Evolutionary conservation across 2,329 filamentous ascomycete species (phyloP), one percentile per base, ranked within the genome.

Genomic region (Colletotrichum horii): DNA sequence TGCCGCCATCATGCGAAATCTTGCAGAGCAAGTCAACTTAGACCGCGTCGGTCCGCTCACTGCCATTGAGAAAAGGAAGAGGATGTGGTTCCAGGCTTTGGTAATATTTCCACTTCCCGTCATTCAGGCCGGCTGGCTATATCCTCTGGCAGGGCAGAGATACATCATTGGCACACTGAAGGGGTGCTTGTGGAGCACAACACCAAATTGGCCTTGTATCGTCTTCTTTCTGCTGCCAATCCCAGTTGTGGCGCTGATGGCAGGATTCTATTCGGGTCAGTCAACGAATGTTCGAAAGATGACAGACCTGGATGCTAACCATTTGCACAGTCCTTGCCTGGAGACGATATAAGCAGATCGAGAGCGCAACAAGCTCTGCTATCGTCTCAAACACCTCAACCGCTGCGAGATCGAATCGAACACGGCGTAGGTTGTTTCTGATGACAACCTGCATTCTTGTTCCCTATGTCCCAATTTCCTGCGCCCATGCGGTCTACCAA

Each of bases 91-190:
- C 8, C 90, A 92, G 78, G 86, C 87, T 6, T 82, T 89, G 76
- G 86, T 91, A 83, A 89, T 92, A 76, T 91, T 92, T 69, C 86
- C 89, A 2, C 73, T 90, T 5, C 90, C 90, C 0, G 11, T 90
- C 16, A 34, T 91, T 43, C 88, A 91, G 82, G 71, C 89, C 8
- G 79, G 83, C 11, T 85, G 89, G 80, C 87, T 87, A 1, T 89
- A 86, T 80, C 87, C 89, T 22, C 82, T 89, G 16, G 83, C 88
- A 6, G 79, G 82, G 3, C 85, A 88, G 71, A 84, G 91, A 26
- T 92, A 89, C 78, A 83, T 84, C 30, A 79, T 92, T 38, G 86
- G 84, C 32, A 87, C 90, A 0, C 80, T 91, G 52, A 80, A 86
- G 24, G 91, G 91, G 4, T 92, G 91, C 76, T 81, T 79, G 22